A percentile compares a stretch with the other conserved stretches of the same genome.
These are phyloP conservation scores for Aphanomyces cochlioides DNA, from an alignment of 352 stramenopile genomes.

Conservation along the genomic window DNA sequence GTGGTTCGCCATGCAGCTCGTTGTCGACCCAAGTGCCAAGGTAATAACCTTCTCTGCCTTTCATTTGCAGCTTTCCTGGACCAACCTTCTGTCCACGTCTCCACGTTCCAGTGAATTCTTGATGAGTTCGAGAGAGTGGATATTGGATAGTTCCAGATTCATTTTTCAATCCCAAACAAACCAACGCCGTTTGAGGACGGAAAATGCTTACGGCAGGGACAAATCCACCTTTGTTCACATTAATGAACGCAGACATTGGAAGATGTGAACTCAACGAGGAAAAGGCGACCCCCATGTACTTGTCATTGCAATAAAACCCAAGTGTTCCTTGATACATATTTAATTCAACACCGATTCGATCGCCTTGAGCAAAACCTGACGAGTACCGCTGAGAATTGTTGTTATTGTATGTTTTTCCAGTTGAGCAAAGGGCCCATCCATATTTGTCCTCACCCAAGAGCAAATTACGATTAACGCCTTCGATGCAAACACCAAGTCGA, in stretches of 20 bases:
- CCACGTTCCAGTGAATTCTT: constrained; percentile 13
- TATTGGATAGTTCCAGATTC: constrained; percentile 8
- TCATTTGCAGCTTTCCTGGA: constrained; percentile 1
- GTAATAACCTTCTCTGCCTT: constrained; percentile 22
- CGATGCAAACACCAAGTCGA: constrained; percentile 13
- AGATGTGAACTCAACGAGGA: constrained; percentile 2
- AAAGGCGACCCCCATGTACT: constrained; percentile 10
- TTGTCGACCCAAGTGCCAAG: constrained; percentile 24
- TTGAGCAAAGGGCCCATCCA: constrained; percentile 18
- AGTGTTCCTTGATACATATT: constrained; percentile 25
- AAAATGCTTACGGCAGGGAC: constrained; percentile 18
- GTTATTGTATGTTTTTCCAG: constrained; percentile 24
- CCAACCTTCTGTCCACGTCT: constrained; percentile 1
- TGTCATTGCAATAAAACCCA: constrained; percentile 13
- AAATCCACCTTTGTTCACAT: constrained; percentile 6
- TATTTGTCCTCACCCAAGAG: constrained; percentile 19
- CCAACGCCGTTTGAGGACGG: constrained; percentile 13
- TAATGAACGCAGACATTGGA: constrained; percentile 20
- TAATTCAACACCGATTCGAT: constrained; percentile 23
- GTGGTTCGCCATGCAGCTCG: neutral
- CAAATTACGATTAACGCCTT: neutral
- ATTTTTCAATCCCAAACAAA: constrained; percentile 12
- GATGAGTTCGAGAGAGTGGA: neutral
- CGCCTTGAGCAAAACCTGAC: constrained; percentile 17
- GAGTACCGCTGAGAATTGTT: constrained; percentile 1